A percentile compares a stretch with the other conserved stretches of the same genome.
Evolutionary conservation across 2,329 filamentous ascomycete species (phyloP).

Genomic region (Paecilomyces formosus): DNA sequence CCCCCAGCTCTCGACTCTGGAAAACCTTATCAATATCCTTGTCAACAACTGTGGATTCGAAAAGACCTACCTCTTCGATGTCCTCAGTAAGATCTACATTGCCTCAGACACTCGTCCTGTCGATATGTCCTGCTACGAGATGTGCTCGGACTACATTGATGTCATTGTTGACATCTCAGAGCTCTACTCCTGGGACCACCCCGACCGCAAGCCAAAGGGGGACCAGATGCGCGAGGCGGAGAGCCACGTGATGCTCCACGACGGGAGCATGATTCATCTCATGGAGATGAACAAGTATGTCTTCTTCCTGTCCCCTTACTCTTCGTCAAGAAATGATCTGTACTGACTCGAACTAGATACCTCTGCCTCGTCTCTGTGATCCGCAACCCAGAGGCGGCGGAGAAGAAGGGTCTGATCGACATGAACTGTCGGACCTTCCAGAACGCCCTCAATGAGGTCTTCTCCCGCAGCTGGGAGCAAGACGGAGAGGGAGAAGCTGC

Average conservation of each 20-base stretch:
- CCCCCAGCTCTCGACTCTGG: constrained; percentile 83
- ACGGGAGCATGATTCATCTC: constrained; percentile 56
- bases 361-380: constrained; percentile 59
- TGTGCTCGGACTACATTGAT: constrained; percentile 97
- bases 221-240: constrained; percentile 50
- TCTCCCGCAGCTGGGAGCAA: constrained; percentile 44
- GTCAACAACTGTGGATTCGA: constrained; percentile 92
- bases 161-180: constrained; percentile 96
- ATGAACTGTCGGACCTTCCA: constrained; percentile 60
- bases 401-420: constrained; percentile 58
- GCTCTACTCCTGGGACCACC: constrained; percentile 72
- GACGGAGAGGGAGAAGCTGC: constrained; percentile 15
- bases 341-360: constrained; percentile 39
- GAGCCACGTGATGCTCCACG: constrained; percentile 55
- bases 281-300: constrained; percentile 60
- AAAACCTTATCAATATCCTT: constrained; percentile 88
- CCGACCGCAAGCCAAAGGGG: constrained; percentile 31
- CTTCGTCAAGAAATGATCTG: neutral
- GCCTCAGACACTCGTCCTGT: constrained; percentile 89
- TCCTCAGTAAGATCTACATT: constrained; percentile 97
- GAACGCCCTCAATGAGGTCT: constrained; percentile 55
- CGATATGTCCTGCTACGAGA: constrained; percentile 94
- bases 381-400: constrained; percentile 56
- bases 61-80: constrained; percentile 96
- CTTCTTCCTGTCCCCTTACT: neutral